Base-by-base conservation (phyloP, 192 early-diverging fungal species). In the Endogone sp. region DNA sequence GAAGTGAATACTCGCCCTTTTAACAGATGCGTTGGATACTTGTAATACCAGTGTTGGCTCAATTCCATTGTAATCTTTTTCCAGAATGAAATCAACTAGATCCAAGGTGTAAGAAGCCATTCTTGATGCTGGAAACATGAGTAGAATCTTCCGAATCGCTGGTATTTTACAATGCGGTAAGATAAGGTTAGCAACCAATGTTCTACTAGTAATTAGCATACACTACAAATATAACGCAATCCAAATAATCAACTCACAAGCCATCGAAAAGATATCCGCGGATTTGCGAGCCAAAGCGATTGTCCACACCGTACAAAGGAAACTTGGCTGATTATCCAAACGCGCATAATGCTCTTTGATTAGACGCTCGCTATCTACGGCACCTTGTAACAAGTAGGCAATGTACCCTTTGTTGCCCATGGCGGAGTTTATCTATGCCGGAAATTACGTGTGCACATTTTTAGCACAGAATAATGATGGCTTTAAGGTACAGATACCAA, bases 281-380 rank as follows among this genome's bases (percentile, higher is more conserved):
- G 64, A 78, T 57, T 75, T 75, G 23, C 80, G 71, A 56, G 82
- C 78, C 66, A 82, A 73, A 6, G 76, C 60, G 60, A 85, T 70
- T 20, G 65, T 76, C 91, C 91, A 93, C 21, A 93, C 71, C 3
- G 83, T 82, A 58, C 86, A 88, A 22, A 93, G 69, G 60, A 93
- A 85, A 66, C 83, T 80, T 20, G 88, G 76, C 37, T 90, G 91
- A 62, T 85, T 81, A 29, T 86, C 82, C 8, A 79, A 66, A 49
- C 80, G 68, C 4, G 84, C 84, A 62, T 91, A 93, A 31, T 88
- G 84, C 56, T 82, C 76, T 23, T 73, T 32, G 25, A 87, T 65
- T 2, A 65, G 73, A 1, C 68, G 56, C 28, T 84, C 84, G 9
- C 66, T 69, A 29, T 70, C 72, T 31, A 58, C 54, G 16, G 59